Percentiles rank a stretch among this genome's conserved stretches.
These are phyloP conservation scores for Botryotinia narcissicola DNA, from an alignment of 2,329 filamentous ascomycete genomes.

Conservation along the genomic window DNA sequence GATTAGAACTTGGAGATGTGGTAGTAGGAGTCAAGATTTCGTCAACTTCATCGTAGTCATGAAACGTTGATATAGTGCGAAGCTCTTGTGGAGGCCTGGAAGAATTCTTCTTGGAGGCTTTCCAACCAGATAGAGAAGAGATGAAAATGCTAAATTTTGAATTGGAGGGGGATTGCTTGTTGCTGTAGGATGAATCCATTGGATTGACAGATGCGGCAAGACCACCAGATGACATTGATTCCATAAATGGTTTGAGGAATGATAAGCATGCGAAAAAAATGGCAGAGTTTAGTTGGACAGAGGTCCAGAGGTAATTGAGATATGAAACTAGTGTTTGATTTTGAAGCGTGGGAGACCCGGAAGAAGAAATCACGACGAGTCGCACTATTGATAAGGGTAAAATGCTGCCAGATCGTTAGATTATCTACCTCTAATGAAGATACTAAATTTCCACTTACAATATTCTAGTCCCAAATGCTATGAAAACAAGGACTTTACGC, in stretches of 20 bases:
- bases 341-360: constrained; percentile 11
- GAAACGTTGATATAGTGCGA: constrained; percentile 10
- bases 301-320: constrained; percentile 25
- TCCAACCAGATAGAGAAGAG: constrained; percentile 20
- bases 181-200: constrained; percentile 23
- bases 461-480: constrained; percentile 32
- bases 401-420: constrained; percentile 34
- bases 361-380: constrained; percentile 23
- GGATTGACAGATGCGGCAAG: constrained; percentile 23
- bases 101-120: constrained; percentile 9
- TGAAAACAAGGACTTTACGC: constrained; percentile 33
- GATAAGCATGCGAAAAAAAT: constrained; percentile 29
- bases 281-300: constrained; percentile 28
- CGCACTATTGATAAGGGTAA: constrained; percentile 37
- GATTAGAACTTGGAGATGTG: neutral
- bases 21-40: neutral
- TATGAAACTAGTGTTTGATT: constrained; percentile 26
- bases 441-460: constrained; percentile 35
- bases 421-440: too few relatives aligned
- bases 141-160: constrained; percentile 23
- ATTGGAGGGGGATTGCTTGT: neutral
- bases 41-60: constrained; percentile 5
- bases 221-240: constrained; percentile 26
- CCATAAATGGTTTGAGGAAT: constrained; percentile 31
- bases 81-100: constrained; percentile 8